phyloP scores from a whole-genome alignment of 2,329 filamentous ascomycete genomes.

The Ilyonectria robusta region DNA sequence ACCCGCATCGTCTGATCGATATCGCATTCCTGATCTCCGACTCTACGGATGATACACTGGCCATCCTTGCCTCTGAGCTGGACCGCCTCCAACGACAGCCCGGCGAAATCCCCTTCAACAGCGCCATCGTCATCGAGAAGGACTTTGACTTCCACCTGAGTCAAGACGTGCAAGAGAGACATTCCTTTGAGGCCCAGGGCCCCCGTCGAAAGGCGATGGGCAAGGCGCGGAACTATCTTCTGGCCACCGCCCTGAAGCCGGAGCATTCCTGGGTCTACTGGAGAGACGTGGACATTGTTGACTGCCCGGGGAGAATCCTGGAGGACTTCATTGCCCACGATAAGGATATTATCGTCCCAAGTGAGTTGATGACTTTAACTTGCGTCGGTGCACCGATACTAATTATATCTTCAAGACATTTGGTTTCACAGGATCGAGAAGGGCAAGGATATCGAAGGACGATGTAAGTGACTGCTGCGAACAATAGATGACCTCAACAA shows the following conservation, averaged over 20 bases:
- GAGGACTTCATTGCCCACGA: constrained; percentile 97
- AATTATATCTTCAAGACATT: constrained; percentile 73
- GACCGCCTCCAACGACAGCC: constrained; percentile 87
- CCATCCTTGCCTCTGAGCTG: constrained; percentile 86
- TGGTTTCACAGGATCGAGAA: constrained; percentile 96
- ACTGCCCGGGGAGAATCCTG: constrained; percentile 88
- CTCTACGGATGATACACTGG: constrained; percentile 90
- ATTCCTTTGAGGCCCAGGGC: constrained; percentile 89
- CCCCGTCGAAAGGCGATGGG: constrained; percentile 93
- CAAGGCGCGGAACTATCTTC: constrained; percentile 90
- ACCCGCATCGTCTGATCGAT: constrained; percentile 96
- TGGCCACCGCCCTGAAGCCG: constrained; percentile 86
- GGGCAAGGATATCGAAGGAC: constrained; percentile 89
- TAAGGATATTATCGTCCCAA: constrained; percentile 92
- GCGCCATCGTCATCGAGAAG: constrained; percentile 89
- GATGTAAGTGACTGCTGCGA: constrained; percentile 75
- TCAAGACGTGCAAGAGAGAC: constrained; percentile 86
- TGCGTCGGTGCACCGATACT: constrained; percentile 37
- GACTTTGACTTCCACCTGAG: constrained; percentile 85
- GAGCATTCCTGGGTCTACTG: constrained; percentile 99
- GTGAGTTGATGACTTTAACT: constrained; percentile 67
- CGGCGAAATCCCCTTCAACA: constrained; percentile 87
- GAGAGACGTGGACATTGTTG: constrained; percentile 96
- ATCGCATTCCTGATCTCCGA: constrained; percentile 95
- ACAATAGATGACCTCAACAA: neutral